These are phyloP conservation scores for Cercospora sojina DNA, from an alignment of 2,329 filamentous ascomycete species.

Conservation along the genomic window DNA sequence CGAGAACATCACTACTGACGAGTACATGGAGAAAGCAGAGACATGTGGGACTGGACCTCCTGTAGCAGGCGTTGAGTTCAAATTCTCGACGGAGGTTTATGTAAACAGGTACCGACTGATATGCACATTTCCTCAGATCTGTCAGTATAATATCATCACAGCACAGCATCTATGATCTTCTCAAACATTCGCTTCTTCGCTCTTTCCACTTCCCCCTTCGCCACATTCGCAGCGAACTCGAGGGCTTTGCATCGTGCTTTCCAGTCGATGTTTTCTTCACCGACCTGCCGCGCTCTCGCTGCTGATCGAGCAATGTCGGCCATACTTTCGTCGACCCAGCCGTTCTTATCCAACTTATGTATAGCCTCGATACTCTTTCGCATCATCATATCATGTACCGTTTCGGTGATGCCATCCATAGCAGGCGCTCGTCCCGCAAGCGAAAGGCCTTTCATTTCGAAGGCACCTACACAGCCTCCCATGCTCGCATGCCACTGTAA, in stretches of 20 bases:
- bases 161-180: conserved; percentile 33
- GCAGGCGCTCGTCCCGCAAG: not conserved
- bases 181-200: conserved; percentile 35
- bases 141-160: not conserved
- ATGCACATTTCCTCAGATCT: too few relatives aligned
- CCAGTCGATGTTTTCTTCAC: conserved; percentile 32
- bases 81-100: too few relatives aligned
- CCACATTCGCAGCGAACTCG: conserved; percentile 35
- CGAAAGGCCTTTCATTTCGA: conserved; percentile 43
- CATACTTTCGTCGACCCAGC: conserved; percentile 26
- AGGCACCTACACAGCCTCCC: conserved; percentile 45
- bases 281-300: conserved; percentile 4
- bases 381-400: conserved; percentile 29
- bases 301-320: conserved; percentile 23
- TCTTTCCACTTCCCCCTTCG: conserved; percentile 36
- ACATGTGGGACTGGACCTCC: too few relatives aligned
- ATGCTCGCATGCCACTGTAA: conserved; percentile 46
- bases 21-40: too few relatives aligned
- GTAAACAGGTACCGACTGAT: too few relatives aligned
- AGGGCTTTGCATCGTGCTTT: conserved; percentile 33
- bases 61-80: too few relatives aligned
- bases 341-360: conserved; percentile 22
- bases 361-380: conserved; percentile 23
- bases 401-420: conserved; percentile 7
- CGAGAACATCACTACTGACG: too few relatives aligned